phyloP scores from a whole-genome alignment of 208 protist species.

The Kentomonas sorsogonicus region DNA sequence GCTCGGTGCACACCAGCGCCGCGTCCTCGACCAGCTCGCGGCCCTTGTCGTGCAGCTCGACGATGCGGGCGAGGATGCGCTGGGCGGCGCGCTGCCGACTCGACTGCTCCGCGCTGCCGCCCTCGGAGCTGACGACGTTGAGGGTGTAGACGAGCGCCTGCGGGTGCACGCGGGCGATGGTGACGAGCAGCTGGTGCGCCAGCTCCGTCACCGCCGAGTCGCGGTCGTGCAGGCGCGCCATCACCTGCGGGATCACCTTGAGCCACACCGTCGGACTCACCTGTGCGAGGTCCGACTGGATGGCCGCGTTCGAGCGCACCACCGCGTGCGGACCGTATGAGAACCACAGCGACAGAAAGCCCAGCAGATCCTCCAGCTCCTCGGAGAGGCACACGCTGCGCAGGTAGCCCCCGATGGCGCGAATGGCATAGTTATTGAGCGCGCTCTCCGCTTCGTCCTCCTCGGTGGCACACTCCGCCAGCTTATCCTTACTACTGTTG shows the following conservation, averaged over 20 bases:
- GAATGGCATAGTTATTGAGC: conserved; percentile 56
- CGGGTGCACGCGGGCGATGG: conserved; percentile 96
- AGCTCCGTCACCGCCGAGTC: conserved; percentile 85
- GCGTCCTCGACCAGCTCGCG: conserved; percentile 92
- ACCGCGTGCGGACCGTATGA: conserved; percentile 66
- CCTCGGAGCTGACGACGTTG: conserved; percentile 94
- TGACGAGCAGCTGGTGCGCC: conserved; percentile 90
- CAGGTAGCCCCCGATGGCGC: conserved; percentile 95
- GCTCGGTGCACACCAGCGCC: conserved; percentile 93
- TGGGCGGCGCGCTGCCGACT: conserved; percentile 67
- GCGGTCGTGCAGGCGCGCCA: conserved; percentile 96
- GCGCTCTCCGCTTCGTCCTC: neutral
- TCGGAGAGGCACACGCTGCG: conserved; percentile 74
- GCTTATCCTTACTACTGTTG: too few relatives aligned
- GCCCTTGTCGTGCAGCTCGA: conserved; percentile 80
- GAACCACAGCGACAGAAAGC: conserved; percentile 99
- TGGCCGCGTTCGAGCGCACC: conserved; percentile 44
- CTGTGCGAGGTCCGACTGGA: conserved; percentile 86
- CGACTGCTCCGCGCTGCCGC: conserved; percentile 26
- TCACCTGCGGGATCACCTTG: conserved; percentile 99
- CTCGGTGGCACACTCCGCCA: neutral
- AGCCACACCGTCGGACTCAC: conserved; percentile 98
- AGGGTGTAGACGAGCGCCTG: conserved; percentile 99
- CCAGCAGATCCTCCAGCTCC: conserved; percentile 96
- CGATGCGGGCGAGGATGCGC: conserved; percentile 71